Conservation (phyloP, 2,329 filamentous ascomycete species). For the Lasiodiplodia citricola region DNA sequence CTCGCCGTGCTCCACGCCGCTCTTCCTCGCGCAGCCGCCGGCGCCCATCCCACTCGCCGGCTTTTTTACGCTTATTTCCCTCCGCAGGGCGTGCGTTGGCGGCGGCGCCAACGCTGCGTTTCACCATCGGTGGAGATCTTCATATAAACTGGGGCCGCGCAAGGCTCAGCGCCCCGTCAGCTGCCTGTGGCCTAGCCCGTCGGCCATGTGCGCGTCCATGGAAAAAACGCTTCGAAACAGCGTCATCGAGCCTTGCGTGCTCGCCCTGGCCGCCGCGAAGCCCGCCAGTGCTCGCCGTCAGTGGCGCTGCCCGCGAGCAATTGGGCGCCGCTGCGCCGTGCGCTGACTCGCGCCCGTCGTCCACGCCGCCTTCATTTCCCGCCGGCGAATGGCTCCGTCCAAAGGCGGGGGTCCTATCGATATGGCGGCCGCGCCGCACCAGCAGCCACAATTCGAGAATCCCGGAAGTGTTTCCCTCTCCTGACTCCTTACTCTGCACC, state of each 20-base stretch:
- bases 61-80: slow-evolving; percentile 25
- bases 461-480: neutral
- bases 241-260: slow-evolving; percentile 22
- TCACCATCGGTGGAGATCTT: slow-evolving; percentile 20
- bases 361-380: slow-evolving; percentile 16
- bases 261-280: neutral
- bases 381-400: slow-evolving; percentile 7
- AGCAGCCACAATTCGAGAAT: slow-evolving; percentile 6
- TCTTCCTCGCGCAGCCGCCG: neutral
- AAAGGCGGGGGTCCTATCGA: slow-evolving; percentile 24
- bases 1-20: slow-evolving; percentile 3
- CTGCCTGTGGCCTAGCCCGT: neutral
- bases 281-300: neutral
- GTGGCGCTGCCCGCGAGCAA: neutral
- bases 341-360: slow-evolving; percentile 7
- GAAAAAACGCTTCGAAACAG: slow-evolving; percentile 8
- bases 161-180: slow-evolving; percentile 19
- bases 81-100: slow-evolving; percentile 17
- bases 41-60: slow-evolving; percentile 22
- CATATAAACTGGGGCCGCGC: slow-evolving; percentile 24
- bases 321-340: neutral
- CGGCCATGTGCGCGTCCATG: neutral
- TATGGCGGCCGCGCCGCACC: neutral
- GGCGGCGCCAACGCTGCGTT: slow-evolving; percentile 20
- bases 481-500: slow-evolving; percentile 18